These are phyloP conservation scores for Xylaria hypoxylon DNA, from an alignment of 2,329 filamentous ascomycete species.

Conservation along the genomic window DNA sequence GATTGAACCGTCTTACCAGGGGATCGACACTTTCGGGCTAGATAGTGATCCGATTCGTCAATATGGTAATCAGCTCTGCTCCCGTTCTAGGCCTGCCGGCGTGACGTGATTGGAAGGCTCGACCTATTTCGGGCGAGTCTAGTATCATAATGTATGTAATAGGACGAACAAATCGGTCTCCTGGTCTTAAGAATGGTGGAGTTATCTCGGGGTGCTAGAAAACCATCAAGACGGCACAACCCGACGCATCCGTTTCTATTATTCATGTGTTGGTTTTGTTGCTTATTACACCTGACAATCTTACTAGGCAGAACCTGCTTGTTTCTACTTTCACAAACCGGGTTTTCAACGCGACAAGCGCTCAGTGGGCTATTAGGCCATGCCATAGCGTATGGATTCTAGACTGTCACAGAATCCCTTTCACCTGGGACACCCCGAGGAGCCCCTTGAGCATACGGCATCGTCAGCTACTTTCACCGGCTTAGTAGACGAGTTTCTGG, in stretches of 20 bases:
- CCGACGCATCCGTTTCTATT: slow-evolving; percentile 13
- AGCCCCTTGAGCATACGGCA: slow-evolving; percentile 10
- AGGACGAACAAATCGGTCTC: slow-evolving; percentile 2
- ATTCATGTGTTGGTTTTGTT: slow-evolving; percentile 1
- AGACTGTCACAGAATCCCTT: slow-evolving; percentile 27
- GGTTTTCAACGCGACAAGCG: slow-evolving; percentile 13
- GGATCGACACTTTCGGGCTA: slow-evolving; percentile 33
- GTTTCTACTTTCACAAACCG: slow-evolving; percentile 21
- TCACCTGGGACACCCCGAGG: slow-evolving; percentile 23
- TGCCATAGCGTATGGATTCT: slow-evolving; percentile 35
- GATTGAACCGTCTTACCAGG: slow-evolving; percentile 25
- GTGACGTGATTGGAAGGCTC: slow-evolving; percentile 16
- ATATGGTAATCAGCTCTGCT: slow-evolving; percentile 21
- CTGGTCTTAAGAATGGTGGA: slow-evolving; percentile 18
- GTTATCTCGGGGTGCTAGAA: background rate
- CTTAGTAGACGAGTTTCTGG: slow-evolving; percentile 32
- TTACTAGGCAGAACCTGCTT: slow-evolving; percentile 1
- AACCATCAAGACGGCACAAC: slow-evolving; percentile 18
- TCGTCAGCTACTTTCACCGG: slow-evolving; percentile 29
- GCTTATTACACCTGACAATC: slow-evolving; percentile 8
- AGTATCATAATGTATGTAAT: slow-evolving; percentile 20
- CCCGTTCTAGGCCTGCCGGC: slow-evolving; percentile 12
- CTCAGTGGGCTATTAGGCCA: slow-evolving; percentile 19
- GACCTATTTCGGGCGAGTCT: slow-evolving; percentile 17
- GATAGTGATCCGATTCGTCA: slow-evolving; percentile 31